Evolutionary conservation across 805 yeast genomes (phyloP), one percentile per base, ranked within the genome.

Genomic region (Vanderwaltozyma verrucispora): DNA sequence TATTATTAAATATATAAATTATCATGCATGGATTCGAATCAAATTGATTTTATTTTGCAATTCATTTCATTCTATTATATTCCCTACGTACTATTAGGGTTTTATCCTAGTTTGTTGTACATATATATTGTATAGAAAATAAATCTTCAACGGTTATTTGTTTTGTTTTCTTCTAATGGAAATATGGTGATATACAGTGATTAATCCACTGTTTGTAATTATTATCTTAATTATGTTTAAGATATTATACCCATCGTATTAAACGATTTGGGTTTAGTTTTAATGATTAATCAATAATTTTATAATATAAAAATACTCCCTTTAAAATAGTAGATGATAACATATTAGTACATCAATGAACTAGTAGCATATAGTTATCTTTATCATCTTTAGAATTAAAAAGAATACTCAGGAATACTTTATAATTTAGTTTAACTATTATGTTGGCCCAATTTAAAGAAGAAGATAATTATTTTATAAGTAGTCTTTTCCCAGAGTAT

Each of bases 401-500:
- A n/a, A n/a, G n/a, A n/a, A n/a, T n/a, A n/a, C n/a, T n/a, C n/a
- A 25, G 14, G 28, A 25, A n/a, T 7, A 21, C 6, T 5, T 6
- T 25, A n/a, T 11, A 5, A 25, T 25, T 12, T 9, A 10, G 13
- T 5, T 12, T 10, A 19, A 15, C 7, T 18, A 35, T 12, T 14
- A 35, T 35, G 37, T 25, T 33, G 16, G 12, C 17, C 6, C 25
- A 35, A 25, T 23, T 23, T 23, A 56, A 55, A 39, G 42, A 42
- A 27, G 46, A 50, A 2, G 62, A 56, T 37, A 42, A 41, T 30
- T 52, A 47, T 28, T 53, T 49, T 33, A 40, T 58, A n/a, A 37
- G 39, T 8, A 38, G 48, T 12, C 37, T 58, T 5, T 58, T 49
- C 37, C 63, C 63, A 4, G 44, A 44, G 21, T 58, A 58, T 36